These are phyloP conservation scores for Plasmodium reichenowi DNA, from an alignment of 169 alveolate species.

Conservation along the genomic window DNA sequence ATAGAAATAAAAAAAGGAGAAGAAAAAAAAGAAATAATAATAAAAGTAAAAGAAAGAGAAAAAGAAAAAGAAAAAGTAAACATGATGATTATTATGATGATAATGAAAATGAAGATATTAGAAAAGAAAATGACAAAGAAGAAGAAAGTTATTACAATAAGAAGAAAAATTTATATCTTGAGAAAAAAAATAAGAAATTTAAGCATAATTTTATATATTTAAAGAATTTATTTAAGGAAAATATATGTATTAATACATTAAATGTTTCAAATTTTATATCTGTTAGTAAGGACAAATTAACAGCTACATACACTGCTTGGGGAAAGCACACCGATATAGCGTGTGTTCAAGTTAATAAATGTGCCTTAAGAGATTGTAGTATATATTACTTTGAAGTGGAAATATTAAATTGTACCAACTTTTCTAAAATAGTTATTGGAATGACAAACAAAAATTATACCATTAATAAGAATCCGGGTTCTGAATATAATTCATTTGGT, in stretches of 20 bases:
- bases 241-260: slow-evolving; percentile 42
- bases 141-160: slow-evolving; percentile 35
- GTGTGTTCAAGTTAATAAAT: slow-evolving; percentile 85
- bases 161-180: slow-evolving; percentile 41
- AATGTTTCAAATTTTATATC: slow-evolving; percentile 66
- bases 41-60: slow-evolving; percentile 11
- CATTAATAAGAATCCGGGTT: slow-evolving; percentile 86
- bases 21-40: neutral
- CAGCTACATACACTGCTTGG: slow-evolving; percentile 72
- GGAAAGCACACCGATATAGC: slow-evolving; percentile 76
- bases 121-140: slow-evolving; percentile 10
- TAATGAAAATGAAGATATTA: neutral
- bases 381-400: slow-evolving; percentile 86
- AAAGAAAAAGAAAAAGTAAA: neutral
- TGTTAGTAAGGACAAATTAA: slow-evolving; percentile 61
- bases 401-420: slow-evolving; percentile 76
- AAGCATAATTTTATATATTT: slow-evolving; percentile 54
- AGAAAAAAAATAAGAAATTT: slow-evolving; percentile 41
- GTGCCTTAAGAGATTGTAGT: slow-evolving; percentile 85
- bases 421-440: slow-evolving; percentile 85
- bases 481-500: slow-evolving; percentile 85
- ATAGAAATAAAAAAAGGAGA: neutral
- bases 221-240: slow-evolving; percentile 41
- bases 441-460: slow-evolving; percentile 80
- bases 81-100: neutral